These are phyloP conservation scores for Dendrocalamus sinicus DNA, from an alignment of 176 grass and related monocot genomes.

Conservation along the genomic window DNA sequence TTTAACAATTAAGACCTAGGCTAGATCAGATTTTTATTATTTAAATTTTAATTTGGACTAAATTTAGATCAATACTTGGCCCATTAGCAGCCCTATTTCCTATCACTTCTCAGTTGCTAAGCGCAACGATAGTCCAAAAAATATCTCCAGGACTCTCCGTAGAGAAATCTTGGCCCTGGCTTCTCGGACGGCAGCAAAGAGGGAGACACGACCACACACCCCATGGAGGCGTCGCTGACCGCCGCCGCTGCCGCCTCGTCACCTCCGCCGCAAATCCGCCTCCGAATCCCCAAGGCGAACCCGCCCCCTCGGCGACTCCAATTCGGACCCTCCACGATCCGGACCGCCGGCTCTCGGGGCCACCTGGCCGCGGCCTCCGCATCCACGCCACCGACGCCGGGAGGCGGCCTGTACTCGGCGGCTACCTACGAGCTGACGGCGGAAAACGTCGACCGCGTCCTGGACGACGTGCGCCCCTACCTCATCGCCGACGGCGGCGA, in stretches of 20 bases:
- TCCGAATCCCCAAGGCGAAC: not conserved
- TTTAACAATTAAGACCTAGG: no score
- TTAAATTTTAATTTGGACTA: no score
- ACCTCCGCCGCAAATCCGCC: conserved; percentile 39
- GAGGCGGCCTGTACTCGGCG: conserved; percentile 73
- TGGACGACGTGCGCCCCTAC: conserved; percentile 89
- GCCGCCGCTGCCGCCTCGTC: conserved; percentile 8
- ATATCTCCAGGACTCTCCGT: not conserved
- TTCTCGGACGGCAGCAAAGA: conserved; percentile 19
- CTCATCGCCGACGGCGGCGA: conserved; percentile 87
- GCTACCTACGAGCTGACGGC: conserved; percentile 74
- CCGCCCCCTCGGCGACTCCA: conserved; percentile 27
- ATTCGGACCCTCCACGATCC: conserved; percentile 40
- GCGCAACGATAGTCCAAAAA: not conserved
- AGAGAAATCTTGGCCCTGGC: not conserved
- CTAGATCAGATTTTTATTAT: no score
- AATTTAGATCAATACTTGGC: no score
- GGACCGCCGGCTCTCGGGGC: conserved; percentile 21
- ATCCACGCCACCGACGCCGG: conserved; percentile 49
- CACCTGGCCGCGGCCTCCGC: conserved; percentile 40
- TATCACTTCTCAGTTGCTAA: no score
- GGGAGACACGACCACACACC: conserved; percentile 14
- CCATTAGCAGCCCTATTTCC: no score
- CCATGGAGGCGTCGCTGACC: conserved; percentile 52
- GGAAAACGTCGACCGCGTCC: conserved; percentile 77